Evolutionary conservation across 371 early-diverging fungal species (phyloP), one percentile per base, ranked within the genome.

Genomic region (Mortierella sp.): DNA sequence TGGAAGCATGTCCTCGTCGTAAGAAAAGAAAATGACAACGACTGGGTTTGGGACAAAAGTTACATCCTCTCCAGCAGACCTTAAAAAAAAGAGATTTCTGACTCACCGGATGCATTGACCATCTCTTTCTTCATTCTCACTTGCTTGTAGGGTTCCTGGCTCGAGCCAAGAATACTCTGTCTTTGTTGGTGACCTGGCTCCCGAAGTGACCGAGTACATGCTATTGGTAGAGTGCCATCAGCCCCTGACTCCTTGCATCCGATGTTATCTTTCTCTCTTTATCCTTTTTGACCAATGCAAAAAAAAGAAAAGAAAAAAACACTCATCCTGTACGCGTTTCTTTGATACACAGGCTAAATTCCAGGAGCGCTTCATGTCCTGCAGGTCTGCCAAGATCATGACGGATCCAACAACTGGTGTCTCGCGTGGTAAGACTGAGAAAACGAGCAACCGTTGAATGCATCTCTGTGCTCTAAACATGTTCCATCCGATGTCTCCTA

Each of bases 101-200:
- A n/a, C n/a, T n/a, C n/a, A n/a, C n/a, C n/a, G n/a, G n/a, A n/a
- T n/a, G n/a, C n/a, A n/a, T n/a, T n/a, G n/a, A n/a, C n/a, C n/a
- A n/a, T n/a, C n/a, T 28, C 25, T 53, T 53, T 23, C 55, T 14
- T 26, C 25, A 53, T 15, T 2, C 26, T 79, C 46, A 60, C 12
- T 23, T 62, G 18, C 48, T 37, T 55, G 45, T 68, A 72, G 70
- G 77, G 85, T 85, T 66, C 85, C 87, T 68, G 87, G 88, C 53
- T 76, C 85, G 57, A 84, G 83, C 26, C 91, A 90, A n/a, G 96
- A 96, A 76, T 94, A 84, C 75, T 92, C 93, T 43, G 84, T 95
- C 47, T 96, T 95, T 86, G 95, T 96, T 29, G 96, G 96, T 57
- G 96, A 96, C 81, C 80, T 96, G 45, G 88, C 88, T 12, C 87